Evolutionary conservation across 768 basidiomycete genomes (phyloP).

Genomic region (Trametes maxima): DNA sequence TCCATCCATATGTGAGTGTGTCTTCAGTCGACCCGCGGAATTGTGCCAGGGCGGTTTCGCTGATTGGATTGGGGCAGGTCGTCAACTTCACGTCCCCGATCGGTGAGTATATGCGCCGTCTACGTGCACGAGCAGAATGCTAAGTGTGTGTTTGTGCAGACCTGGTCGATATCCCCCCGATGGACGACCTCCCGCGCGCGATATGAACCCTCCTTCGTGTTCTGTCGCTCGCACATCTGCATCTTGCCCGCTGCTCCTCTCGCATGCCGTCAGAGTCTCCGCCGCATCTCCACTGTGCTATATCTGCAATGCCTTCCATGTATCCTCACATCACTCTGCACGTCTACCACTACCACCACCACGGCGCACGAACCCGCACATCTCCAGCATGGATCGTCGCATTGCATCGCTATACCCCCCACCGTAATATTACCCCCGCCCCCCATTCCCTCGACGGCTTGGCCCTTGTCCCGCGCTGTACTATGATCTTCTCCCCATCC

Average conservation of each 20-base stretch:
- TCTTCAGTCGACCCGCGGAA: too few relatives aligned
- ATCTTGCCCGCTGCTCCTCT: neutral
- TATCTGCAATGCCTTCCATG: neutral
- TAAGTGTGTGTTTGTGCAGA: conserved; percentile 17
- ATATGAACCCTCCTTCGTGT: conserved; percentile 3
- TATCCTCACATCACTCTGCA: neutral
- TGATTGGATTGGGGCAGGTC: conserved; percentile 26
- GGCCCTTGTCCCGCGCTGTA: too few relatives aligned
- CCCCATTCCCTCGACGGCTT: neutral
- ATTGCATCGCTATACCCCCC: neutral
- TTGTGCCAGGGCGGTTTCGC: neutral
- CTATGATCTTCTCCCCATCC: too few relatives aligned
- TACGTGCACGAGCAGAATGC: neutral
- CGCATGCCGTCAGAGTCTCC: neutral
- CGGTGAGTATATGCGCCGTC: conserved; percentile 26
- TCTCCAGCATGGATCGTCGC: neutral
- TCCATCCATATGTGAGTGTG: conserved; percentile 39
- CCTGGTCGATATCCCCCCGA: conserved; percentile 26
- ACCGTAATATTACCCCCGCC: neutral
- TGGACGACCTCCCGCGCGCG: conserved; percentile 24
- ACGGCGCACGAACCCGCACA: neutral
- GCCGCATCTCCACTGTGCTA: neutral
- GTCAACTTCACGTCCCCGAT: conserved; percentile 44
- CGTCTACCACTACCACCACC: neutral
- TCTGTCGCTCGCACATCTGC: neutral